phyloP scores from a whole-genome alignment of 78 protist species.

The Dictyostelium brefeldianum region DNA sequence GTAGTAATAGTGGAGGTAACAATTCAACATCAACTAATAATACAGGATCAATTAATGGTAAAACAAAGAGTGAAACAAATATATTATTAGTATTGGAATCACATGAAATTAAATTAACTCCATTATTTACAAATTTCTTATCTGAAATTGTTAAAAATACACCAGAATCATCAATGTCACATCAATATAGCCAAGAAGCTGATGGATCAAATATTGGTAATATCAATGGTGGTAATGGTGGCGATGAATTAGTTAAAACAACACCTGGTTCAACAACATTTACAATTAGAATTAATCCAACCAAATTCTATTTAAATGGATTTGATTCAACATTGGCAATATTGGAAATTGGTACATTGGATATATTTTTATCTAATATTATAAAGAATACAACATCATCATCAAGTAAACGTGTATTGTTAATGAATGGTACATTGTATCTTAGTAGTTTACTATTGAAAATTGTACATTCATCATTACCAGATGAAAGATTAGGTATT shows the following conservation, averaged over 20 bases:
- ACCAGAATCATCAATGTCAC: slow-evolving; percentile 57
- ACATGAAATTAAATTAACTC: slow-evolving; percentile 61
- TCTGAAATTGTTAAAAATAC: slow-evolving; percentile 32
- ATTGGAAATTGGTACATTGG: slow-evolving; percentile 60
- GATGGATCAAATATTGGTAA: background rate
- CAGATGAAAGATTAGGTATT: slow-evolving; percentile 62
- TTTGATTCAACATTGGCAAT: slow-evolving; percentile 39
- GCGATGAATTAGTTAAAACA: background rate
- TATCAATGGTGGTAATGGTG: background rate
- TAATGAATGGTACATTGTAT: slow-evolving; percentile 70
- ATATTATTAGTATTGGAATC: slow-evolving; percentile 41
- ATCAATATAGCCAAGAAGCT: slow-evolving; percentile 28
- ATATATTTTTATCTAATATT: slow-evolving; percentile 52
- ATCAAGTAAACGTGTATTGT: slow-evolving; percentile 22
- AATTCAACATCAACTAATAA: background rate
- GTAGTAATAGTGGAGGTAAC: background rate
- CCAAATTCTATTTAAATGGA: slow-evolving; percentile 36
- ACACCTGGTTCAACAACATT: slow-evolving; percentile 70
- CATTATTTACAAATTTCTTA: slow-evolving; percentile 68
- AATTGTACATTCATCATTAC: slow-evolving; percentile 23
- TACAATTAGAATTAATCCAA: slow-evolving; percentile 59
- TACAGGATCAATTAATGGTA: background rate
- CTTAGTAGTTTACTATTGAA: slow-evolving; percentile 39
- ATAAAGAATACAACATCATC: slow-evolving; percentile 29
- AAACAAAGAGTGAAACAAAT: slow-evolving; percentile 57